These are phyloP conservation scores for Diaporthe aspalathi DNA, from an alignment of 2,329 filamentous ascomycete species.

Conservation along the genomic window DNA sequence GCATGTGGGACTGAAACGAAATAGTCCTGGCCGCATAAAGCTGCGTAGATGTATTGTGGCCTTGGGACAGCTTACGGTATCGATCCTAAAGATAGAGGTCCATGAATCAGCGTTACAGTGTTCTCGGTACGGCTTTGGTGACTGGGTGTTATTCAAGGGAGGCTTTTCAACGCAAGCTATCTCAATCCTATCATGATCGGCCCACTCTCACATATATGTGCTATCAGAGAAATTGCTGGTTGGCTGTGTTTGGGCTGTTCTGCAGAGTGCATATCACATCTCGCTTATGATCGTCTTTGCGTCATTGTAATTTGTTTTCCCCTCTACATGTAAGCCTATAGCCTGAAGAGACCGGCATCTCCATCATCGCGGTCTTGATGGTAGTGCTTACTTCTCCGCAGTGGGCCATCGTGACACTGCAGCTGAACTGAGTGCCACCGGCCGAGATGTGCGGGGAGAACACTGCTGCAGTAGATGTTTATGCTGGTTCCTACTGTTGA, in stretches of 20 bases:
- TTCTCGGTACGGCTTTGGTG: background rate
- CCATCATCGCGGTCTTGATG: background rate
- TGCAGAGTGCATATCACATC: background rate
- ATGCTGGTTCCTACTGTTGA: background rate
- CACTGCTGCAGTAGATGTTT: background rate
- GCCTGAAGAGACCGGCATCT: background rate
- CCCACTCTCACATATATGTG: background rate
- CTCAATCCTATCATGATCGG: background rate
- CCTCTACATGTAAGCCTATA: background rate
- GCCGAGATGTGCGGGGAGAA: background rate
- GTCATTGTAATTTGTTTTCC: background rate
- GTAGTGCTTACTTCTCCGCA: slow-evolving; percentile 8
- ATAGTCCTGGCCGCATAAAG: background rate
- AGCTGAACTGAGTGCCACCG: background rate
- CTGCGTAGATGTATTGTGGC: background rate
- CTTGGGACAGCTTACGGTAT: background rate
- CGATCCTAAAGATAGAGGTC: background rate
- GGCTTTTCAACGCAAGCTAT: background rate
- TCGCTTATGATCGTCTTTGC: background rate
- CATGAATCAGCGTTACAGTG: slow-evolving; percentile 21
- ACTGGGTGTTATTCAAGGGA: background rate
- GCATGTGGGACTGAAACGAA: background rate
- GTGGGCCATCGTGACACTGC: background rate
- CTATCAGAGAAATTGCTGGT: background rate
- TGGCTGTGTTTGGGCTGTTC: background rate